Conservation (phyloP, 1,139 yeast genomes). For the Pichia sp. region DNA sequence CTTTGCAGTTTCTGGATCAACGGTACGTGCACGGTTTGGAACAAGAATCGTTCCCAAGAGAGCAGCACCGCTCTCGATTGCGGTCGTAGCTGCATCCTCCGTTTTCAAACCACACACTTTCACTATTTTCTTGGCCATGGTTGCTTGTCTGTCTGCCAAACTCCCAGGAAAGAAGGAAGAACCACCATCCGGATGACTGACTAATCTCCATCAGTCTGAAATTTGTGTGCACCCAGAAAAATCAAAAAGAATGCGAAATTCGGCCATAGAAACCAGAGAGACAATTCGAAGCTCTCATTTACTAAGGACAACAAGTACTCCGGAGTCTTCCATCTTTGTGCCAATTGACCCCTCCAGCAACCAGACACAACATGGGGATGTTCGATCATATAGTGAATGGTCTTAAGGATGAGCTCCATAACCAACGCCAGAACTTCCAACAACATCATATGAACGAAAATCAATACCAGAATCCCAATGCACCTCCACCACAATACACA, state of each 20-base stretch:
- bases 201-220: no score
- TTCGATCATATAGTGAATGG: constrained; percentile 4
- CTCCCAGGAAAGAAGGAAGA: no score
- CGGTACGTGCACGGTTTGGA: constrained; percentile 75
- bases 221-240: no score
- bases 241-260: no score
- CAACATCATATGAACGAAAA: neutral
- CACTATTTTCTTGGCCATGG: constrained; percentile 37
- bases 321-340: no score
- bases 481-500: neutral
- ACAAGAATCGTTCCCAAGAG: constrained; percentile 84
- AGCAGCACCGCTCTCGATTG: constrained; percentile 71
- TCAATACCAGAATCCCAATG: neutral
- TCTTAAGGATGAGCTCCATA: neutral
- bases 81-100: constrained; percentile 63
- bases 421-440: neutral
- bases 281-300: no score
- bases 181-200: no score
- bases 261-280: neutral
- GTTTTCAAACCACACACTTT: constrained; percentile 85
- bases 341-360: no score
- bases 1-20: constrained; percentile 52
- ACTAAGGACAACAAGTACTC: no score
- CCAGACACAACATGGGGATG: no score
- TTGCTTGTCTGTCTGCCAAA: neutral